These are phyloP conservation scores for Aspergillus baeticus DNA, from an alignment of 495 filamentous ascomycete species.

Conservation along the genomic window DNA sequence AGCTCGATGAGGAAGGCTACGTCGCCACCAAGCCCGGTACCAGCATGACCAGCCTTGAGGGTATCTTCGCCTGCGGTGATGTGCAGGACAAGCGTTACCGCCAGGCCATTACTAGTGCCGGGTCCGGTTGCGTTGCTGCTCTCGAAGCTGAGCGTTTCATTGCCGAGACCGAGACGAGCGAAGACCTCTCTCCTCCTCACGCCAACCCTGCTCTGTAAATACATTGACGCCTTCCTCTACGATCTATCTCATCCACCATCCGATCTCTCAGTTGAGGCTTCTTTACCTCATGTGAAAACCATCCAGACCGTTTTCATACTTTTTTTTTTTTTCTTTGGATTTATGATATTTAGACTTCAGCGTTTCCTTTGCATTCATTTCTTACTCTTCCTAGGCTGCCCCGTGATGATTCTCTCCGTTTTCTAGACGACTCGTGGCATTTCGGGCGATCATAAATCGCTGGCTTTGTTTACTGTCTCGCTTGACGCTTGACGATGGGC, in stretches of 20 bases:
- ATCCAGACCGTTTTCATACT: slow-evolving; percentile 9
- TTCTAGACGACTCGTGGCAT: not conserved
- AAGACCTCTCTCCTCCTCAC: slow-evolving; percentile 31
- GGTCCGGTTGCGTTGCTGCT: slow-evolving; percentile 90
- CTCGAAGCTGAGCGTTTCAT: slow-evolving; percentile 93
- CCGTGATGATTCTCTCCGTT: slow-evolving; percentile 1
- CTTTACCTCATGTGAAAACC: not conserved
- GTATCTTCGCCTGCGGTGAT: slow-evolving; percentile 95
- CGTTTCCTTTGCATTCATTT: slow-evolving; percentile 14
- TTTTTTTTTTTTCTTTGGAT: not conserved
- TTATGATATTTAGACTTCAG: slow-evolving; percentile 24
- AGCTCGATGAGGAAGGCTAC: slow-evolving; percentile 85
- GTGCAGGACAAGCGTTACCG: slow-evolving; percentile 98
- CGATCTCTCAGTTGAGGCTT: slow-evolving; percentile 9
- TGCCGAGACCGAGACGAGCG: slow-evolving; percentile 64
- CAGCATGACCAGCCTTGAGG: slow-evolving; percentile 81
- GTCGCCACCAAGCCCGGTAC: slow-evolving; percentile 87
- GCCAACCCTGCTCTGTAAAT: slow-evolving; percentile 61
- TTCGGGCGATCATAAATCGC: too few species aligned
- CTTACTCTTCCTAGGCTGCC: slow-evolving; percentile 8
- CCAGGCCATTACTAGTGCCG: slow-evolving; percentile 96
- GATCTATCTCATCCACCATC: not conserved
- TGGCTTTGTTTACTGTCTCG: slow-evolving; percentile 14
- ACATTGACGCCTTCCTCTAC: not conserved
- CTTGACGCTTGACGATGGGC: slow-evolving; percentile 3